Base-by-base conservation (phyloP, 2,329 filamentous ascomycete species). In the Mycosphaerelloides madeirae region DNA sequence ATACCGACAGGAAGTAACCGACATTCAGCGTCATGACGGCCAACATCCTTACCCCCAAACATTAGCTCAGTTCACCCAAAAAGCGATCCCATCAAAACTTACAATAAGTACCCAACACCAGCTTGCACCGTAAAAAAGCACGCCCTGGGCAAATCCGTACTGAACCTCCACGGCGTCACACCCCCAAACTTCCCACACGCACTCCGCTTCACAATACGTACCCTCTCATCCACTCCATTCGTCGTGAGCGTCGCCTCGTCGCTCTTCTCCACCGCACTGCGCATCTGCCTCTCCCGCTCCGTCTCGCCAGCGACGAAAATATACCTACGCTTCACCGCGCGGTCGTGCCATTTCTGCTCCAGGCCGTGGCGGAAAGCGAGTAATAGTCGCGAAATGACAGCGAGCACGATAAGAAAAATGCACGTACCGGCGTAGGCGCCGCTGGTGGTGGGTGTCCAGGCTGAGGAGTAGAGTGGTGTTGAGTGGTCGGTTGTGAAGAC, bases 1-100 rank as follows among this genome's bases (percentile, higher is more conserved):
- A 74, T n/a, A 90, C 77, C 0, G 85, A 89, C 43, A 88, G 67
- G 64, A 91, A 91, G 64, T 93, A 93, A 11, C 87, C 87, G 13
- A 91, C 78, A 57, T 93, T 93, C 72, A 87, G 80, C 1, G 86
- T 90, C 87, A 93, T 95, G 62, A 94, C 85, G 12, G 85, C 87
- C 69, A 95, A 71, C 89, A 95, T 95, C 48, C 89, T 95, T n/a
- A 11, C 14, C 28, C 6, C 33, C 14, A 22, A 41, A 11, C 18
- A 34, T 11, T 28, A 25, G 1, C 15, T 16, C 3, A 11, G 13
- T n/a, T n/a, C n/a, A n/a, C n/a, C n/a, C n/a, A n/a, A n/a, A n/a
- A n/a, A n/a, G n/a, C n/a, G n/a, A n/a, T n/a, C n/a, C n/a, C 31
- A 41, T 22, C 20, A 49, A 32, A 28, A 81, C 87, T 77, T 70